A percentile compares a stretch with the other conserved stretches of the same genome.
These are phyloP conservation scores for Skeletonema potamos DNA, from an alignment of 108 stramenopile genomes.

Conservation along the genomic window DNA sequence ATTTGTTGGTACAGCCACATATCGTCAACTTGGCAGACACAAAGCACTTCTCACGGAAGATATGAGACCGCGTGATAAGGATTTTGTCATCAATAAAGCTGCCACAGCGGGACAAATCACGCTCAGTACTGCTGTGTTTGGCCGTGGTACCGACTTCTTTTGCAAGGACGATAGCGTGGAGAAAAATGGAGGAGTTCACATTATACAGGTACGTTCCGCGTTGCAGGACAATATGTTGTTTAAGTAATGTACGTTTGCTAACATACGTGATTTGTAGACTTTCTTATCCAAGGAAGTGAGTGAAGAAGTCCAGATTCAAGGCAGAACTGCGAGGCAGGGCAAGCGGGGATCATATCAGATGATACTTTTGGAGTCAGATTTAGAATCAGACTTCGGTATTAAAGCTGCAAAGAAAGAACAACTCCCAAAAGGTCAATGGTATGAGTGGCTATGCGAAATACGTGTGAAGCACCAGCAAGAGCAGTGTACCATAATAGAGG, in stretches of 20 bases:
- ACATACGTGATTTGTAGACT: slow-evolving; percentile 13
- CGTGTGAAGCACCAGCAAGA: slow-evolving; percentile 29
- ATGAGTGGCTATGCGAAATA: slow-evolving; percentile 48
- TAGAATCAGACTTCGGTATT: slow-evolving; percentile 54
- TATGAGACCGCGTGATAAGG: slow-evolving; percentile 47
- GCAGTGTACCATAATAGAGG: slow-evolving; percentile 37
- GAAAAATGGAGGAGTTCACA: slow-evolving; percentile 53
- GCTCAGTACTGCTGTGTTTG: slow-evolving; percentile 59
- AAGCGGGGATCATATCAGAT: slow-evolving; percentile 59
- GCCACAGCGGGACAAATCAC: slow-evolving; percentile 62
- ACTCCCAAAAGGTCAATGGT: slow-evolving; percentile 42
- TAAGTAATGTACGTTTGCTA: neutral
- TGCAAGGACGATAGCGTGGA: slow-evolving; percentile 59
- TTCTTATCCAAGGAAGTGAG: slow-evolving; percentile 54
- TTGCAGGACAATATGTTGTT: neutral
- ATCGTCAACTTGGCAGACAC: slow-evolving; percentile 53
- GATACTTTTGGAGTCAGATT: slow-evolving; percentile 55
- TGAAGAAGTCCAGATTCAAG: slow-evolving; percentile 71
- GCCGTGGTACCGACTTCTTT: slow-evolving; percentile 69
- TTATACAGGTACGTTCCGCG: slow-evolving; percentile 38
- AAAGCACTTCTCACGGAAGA: slow-evolving; percentile 52
- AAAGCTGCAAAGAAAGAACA: slow-evolving; percentile 25
- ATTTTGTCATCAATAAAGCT: slow-evolving; percentile 58
- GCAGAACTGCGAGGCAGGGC: slow-evolving; percentile 66
- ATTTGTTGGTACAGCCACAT: slow-evolving; percentile 45